Evolutionary conservation across 1,139 yeast genomes (phyloP).

Genomic region (Pneumocystis murina): DNA sequence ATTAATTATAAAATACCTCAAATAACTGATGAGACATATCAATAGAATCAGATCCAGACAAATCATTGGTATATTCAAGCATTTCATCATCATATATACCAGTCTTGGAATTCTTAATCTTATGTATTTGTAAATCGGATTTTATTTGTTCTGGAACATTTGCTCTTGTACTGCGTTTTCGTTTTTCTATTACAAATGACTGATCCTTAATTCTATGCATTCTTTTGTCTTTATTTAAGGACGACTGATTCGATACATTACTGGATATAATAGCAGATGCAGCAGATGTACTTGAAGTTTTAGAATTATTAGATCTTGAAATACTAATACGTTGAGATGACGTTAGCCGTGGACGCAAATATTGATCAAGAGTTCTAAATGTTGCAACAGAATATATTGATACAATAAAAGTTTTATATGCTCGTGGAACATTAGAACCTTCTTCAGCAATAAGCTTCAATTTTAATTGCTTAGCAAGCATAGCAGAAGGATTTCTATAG

Average conservation of each 20-base stretch:
- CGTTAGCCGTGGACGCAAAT: slow-evolving; percentile 21
- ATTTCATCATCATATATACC: not conserved
- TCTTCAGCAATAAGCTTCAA: slow-evolving; percentile 35
- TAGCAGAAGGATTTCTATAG: slow-evolving; percentile 30
- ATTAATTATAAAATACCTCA: not conserved
- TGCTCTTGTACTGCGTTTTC: not conserved
- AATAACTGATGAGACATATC: not conserved
- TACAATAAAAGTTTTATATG: slow-evolving; percentile 29
- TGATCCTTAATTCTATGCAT: not conserved
- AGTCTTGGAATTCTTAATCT: not conserved
- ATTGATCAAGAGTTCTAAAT: slow-evolving; percentile 53
- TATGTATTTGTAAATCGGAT: not conserved
- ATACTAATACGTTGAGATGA: not conserved
- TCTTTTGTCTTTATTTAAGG: not conserved
- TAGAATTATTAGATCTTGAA: not conserved
- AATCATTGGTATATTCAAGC: not conserved
- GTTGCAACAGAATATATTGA: slow-evolving; percentile 88
- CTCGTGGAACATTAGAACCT: slow-evolving; percentile 16
- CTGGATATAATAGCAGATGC: not conserved
- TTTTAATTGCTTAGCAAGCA: slow-evolving; percentile 61
- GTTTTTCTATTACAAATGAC: not conserved
- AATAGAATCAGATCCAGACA: not conserved
- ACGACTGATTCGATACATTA: not conserved
- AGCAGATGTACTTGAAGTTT: not conserved
- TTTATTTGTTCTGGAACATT: not conserved